Evolutionary conservation across 176 grass and related monocot species (phyloP), one percentile per base, ranked within the genome.

Genomic region (Saccharum officinarum): DNA sequence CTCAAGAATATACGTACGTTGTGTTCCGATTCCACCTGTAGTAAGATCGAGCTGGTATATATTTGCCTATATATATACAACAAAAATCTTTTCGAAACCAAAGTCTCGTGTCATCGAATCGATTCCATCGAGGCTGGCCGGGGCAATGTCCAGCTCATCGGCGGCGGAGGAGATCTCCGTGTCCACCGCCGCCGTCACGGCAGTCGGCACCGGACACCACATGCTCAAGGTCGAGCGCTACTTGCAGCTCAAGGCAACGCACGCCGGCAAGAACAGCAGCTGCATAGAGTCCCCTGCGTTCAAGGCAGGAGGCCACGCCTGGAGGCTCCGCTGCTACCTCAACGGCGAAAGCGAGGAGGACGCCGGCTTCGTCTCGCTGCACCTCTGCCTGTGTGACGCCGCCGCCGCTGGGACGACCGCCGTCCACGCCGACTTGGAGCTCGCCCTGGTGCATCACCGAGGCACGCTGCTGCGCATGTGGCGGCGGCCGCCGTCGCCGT

Each of bases 291-390:
- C 78, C 40, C 5, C 28, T 28, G 28, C 10, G 16, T 80, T 80
- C 78, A 6, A 11, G 16, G 78, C 28, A 3, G 78, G 39, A 12
- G 6, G 41, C 20, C 41, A 80, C 41, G 0, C 62, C 61, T 80
- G 61, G 78, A 28, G 6, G 41, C 20, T 80, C 62, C 0, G 1
- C 20, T 49, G 26, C 78, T n/a, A 34, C 26, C 78, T 46, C 61
- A 49, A 67, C 26, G 78, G 78, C 26, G 10, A 2, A 2, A 4
- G 0, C 8, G 7, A 34, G 26, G 78, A 67, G 42, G 3, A 64
- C 41, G 62, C 62, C 78, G 41, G 78, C 61, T 80, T 80, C 41
- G 9, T 80, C 41, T 80, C 78, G 8, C 4, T 80, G 26, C 36
- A 8, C 18, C 25, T 80, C 78, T 0, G 0, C 1, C 41, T 4